Percentiles rank a stretch among this genome's conserved stretches.
phyloP scores from a whole-genome alignment of 257 asterid species.

The Solanum commersonii region DNA sequence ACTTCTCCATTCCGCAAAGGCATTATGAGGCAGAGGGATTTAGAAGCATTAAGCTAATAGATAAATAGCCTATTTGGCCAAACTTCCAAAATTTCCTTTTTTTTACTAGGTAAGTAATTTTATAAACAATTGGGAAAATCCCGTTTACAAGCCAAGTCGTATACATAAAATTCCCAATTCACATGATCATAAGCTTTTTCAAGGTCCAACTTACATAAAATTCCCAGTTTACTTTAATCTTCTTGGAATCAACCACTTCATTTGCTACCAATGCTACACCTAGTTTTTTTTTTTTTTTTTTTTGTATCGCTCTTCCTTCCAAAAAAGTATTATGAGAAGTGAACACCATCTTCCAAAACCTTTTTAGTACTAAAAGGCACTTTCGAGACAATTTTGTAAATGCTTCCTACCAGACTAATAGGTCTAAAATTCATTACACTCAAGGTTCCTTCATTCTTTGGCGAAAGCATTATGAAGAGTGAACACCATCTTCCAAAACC shows the following conservation, averaged over 20 bases:
- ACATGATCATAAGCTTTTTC: not conserved
- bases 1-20: not conserved
- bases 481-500: not conserved
- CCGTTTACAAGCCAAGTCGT: not conserved
- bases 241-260: not conserved
- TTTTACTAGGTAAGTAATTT: not conserved
- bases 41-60: not conserved
- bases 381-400: not conserved
- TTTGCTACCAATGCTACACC: not conserved
- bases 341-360: not conserved
- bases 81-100: not conserved
- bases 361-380: not conserved
- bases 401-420: not conserved
- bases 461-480: not conserved
- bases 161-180: not conserved
- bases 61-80: not conserved
- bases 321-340: not conserved
- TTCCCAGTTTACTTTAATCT: not conserved
- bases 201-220: not conserved
- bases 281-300: not conserved
- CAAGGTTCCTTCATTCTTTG: not conserved
- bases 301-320: not conserved
- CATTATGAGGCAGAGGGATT: not conserved
- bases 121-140: not conserved
- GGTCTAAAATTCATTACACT: not conserved